Evolutionary conservation across 768 basidiomycete species (phyloP).

Genomic region (Podaxis pistillaris): DNA sequence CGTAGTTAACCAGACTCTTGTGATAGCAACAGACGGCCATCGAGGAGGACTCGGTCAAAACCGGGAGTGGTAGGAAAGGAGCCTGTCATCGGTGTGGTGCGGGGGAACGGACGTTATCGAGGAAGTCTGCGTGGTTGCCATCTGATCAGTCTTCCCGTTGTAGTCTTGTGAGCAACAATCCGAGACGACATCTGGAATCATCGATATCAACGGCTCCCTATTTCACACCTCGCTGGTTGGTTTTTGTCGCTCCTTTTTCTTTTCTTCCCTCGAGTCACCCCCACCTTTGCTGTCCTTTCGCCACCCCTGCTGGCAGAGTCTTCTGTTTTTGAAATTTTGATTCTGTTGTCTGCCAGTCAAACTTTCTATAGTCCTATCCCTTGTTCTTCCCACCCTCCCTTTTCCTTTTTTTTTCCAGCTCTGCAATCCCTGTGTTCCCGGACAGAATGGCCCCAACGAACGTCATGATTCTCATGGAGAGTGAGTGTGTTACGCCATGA

Average conservation of each 20-base stretch:
- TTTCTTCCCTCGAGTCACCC: not conserved
- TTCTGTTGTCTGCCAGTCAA: constrained; percentile 20
- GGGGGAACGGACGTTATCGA: not conserved
- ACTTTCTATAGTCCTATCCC: constrained; percentile 17
- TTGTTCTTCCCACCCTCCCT: constrained; percentile 16
- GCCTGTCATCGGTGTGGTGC: not conserved
- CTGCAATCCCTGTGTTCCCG: not conserved
- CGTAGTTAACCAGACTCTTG: not conserved
- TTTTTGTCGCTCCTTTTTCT: constrained; percentile 1
- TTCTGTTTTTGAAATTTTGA: not conserved
- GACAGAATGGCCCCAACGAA: not conserved
- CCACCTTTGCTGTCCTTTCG: not conserved
- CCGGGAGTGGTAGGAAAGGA: not conserved
- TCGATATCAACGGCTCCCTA: not conserved
- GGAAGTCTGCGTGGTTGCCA: not conserved
- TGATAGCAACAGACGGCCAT: not conserved
- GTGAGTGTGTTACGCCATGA: not conserved
- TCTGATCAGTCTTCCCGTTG: not conserved
- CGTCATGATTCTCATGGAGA: not conserved
- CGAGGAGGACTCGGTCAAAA: not conserved
- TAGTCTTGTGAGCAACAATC: not conserved
- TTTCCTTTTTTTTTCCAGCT: not conserved
- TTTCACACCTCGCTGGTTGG: constrained; percentile 9
- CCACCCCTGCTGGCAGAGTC: constrained; percentile 13
- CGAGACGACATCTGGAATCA: constrained; percentile 5